Evolutionary conservation across 75 land plant species (phyloP).

Genomic region (Cunninghamia lanceolata): DNA sequence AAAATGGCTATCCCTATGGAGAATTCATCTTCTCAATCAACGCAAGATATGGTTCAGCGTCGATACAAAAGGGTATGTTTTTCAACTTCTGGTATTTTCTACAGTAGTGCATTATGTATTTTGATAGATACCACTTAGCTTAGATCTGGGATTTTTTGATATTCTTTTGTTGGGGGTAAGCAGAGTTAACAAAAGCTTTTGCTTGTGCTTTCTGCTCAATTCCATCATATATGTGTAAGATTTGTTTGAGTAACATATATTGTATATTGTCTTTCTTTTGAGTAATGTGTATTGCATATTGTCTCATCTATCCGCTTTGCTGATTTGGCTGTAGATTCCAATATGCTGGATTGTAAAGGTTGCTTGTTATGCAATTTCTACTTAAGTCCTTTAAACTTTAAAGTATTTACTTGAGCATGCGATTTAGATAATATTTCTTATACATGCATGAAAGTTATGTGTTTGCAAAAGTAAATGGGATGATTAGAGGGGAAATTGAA

Average conservation of each 20-base stretch:
- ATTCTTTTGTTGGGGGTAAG: background rate
- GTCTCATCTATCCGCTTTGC: background rate
- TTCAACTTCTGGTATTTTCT: background rate
- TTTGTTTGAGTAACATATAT: background rate
- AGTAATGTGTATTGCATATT: background rate
- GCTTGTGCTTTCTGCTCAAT: background rate
- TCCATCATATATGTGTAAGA: background rate
- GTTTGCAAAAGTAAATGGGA: background rate
- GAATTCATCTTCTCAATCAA: constrained; percentile 18
- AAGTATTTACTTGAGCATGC: background rate
- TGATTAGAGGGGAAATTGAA: background rate
- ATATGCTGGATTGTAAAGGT: no score
- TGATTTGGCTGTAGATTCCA: no score
- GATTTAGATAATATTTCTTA: background rate
- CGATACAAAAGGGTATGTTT: constrained; percentile 31
- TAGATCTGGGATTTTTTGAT: background rate
- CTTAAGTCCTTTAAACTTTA: background rate
- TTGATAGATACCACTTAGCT: background rate
- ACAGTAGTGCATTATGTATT: background rate
- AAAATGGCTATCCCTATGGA: constrained; percentile 49
- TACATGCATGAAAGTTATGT: background rate
- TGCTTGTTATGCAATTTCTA: background rate
- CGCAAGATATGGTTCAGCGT: constrained; percentile 36
- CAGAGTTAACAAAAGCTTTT: background rate
- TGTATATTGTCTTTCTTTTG: background rate